Evolutionary conservation across 495 filamentous ascomycete genomes (phyloP), one percentile per base, ranked within the genome.

Genomic region (Tuber calosporum): DNA sequence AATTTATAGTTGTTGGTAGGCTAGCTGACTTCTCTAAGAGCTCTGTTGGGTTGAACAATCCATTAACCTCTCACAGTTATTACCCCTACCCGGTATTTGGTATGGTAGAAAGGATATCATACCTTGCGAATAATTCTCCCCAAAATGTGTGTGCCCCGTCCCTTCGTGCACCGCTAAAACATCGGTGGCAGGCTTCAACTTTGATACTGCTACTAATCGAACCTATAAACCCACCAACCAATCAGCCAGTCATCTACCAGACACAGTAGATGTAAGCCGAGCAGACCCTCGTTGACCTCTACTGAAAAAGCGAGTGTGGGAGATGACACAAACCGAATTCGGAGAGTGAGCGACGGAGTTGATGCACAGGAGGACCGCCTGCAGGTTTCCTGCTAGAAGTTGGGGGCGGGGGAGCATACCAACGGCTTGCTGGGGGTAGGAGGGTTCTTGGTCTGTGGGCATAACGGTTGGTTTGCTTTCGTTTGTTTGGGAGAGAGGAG

Each of bases 81-180:
- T 66, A 5, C 26, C 30, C 37, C 34, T 17, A 9, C 0, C 39
- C 8, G 11, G 39, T 9, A 37, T 19, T 37, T 26, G 68, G 37
- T 36, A 68, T 26, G n/a, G 71, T 69, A 38, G 11, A 34, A 71
- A 30, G 20, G 17, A 62, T 48, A 66, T 68, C 76, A 26, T 72
- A 68, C 80, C 80, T 84, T 97, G 93, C 20, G 91, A 86, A 85
- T 99, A 99, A 84, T 99, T 99, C 84, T 99, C 95, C 75, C 95
- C 95, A 83, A 97, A 97, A 83, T 98, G 93, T 69, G 85, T 77
- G 62, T 97, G 94, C 0, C 82, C 75, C 30, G 85, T 82, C 40
- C 68, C 78, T 73, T 88, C 84, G 84, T 96, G 90, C 3, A 99
- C 86, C 69, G 92, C 89, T 62, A 96, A 86, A 80, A 97, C 89